Conservation (phyloP, 1,284 basidiomycete species). For the Tilletia setariae region DNA sequence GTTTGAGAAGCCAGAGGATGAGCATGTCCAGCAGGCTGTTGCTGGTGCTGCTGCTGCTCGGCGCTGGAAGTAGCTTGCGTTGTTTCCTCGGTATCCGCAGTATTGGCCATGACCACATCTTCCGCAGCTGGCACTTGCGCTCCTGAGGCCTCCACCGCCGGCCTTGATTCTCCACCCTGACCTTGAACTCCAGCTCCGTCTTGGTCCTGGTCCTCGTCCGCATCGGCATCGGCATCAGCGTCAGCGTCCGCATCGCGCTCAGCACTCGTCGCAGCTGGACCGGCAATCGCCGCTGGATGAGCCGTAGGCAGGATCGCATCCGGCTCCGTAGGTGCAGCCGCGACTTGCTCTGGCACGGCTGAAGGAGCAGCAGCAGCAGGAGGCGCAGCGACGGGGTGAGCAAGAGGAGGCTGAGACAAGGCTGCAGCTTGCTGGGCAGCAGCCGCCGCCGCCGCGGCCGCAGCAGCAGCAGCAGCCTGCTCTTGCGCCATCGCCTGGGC, state of each 20-base stretch:
- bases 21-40: too few species aligned
- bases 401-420: slow-evolving; percentile 3
- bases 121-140: too few species aligned
- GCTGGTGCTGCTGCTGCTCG: too few species aligned
- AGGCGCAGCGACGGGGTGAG: neutral
- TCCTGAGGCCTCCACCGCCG: too few species aligned
- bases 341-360: neutral
- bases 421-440: slow-evolving; percentile 8
- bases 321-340: neutral
- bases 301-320: neutral
- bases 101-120: too few species aligned
- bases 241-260: slow-evolving; percentile 16
- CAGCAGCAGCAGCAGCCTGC: slow-evolving; percentile 17
- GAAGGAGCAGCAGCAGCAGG: neutral
- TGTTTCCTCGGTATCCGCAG: too few species aligned
- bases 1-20: too few species aligned
- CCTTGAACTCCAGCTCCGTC: slow-evolving; percentile 15
- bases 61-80: too few species aligned
- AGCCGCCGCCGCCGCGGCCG: slow-evolving; percentile 2
- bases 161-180: neutral
- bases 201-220: slow-evolving; percentile 7
- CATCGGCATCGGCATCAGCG: slow-evolving; percentile 13
- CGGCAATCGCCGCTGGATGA: neutral
- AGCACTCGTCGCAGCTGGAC: slow-evolving; percentile 2
- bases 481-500: slow-evolving; percentile 22